These are phyloP conservation scores for Akebia trifoliata DNA, from an alignment of 164 flowering plant genomes.

Conservation along the genomic window DNA sequence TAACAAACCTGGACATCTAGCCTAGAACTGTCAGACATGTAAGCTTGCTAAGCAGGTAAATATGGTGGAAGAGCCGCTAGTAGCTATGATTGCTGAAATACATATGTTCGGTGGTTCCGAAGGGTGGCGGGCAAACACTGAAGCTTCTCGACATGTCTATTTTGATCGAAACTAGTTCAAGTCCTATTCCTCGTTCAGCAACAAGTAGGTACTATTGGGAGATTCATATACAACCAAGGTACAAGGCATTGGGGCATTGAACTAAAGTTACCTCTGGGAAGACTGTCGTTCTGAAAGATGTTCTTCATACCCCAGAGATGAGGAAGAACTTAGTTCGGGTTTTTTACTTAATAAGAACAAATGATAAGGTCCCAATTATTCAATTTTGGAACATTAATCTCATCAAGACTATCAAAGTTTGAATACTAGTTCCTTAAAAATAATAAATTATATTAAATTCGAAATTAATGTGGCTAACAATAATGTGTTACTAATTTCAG, in stretches of 20 bases:
- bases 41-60: too few relatives aligned
- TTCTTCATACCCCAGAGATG: not conserved
- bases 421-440: too few relatives aligned
- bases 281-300: not conserved
- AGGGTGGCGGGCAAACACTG: not conserved
- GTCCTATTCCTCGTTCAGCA: not conserved
- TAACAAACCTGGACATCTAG: too few relatives aligned
- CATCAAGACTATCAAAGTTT: too few relatives aligned
- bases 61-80: not conserved
- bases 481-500: too few relatives aligned
- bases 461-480: too few relatives aligned
- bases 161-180: not conserved
- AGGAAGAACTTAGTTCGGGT: not conserved
- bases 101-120: not conserved
- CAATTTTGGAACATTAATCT: too few relatives aligned
- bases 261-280: not conserved
- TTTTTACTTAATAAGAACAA: not conserved
- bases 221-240: not conserved
- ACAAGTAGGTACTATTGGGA: not conserved
- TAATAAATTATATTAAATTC: too few relatives aligned
- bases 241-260: not conserved
- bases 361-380: too few relatives aligned
- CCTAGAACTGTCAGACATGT: not conserved
- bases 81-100: too few relatives aligned
- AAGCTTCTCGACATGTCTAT: not conserved